phyloP scores from a whole-genome alignment of 2,329 filamentous ascomycete genomes.

The Chalaropsis thielavioides region DNA sequence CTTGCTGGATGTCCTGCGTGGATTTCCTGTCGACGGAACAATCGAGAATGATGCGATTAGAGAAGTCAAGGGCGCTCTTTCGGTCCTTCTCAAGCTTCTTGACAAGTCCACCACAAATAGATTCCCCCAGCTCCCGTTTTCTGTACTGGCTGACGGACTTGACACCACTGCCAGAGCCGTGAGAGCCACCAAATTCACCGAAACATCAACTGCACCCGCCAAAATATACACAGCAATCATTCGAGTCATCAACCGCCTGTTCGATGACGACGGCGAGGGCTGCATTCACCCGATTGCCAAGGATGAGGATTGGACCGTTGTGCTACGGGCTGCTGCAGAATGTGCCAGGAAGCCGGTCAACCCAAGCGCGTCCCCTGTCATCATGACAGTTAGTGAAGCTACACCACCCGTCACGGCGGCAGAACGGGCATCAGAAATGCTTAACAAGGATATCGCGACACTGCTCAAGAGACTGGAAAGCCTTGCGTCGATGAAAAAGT shows the following conservation, averaged over 20 bases:
- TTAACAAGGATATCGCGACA: conserved; percentile 30
- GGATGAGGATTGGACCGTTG: conserved; percentile 51
- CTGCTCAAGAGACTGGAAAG: conserved; percentile 37
- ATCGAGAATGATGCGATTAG: conserved; percentile 38
- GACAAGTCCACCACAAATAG: conserved; percentile 38
- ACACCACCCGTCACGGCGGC: background rate
- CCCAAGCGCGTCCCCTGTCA: background rate
- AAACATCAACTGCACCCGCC: conserved; percentile 23
- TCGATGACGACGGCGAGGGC: conserved; percentile 40
- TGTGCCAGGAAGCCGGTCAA: conserved; percentile 28
- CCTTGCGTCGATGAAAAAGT: conserved; percentile 31
- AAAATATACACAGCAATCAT: conserved; percentile 35
- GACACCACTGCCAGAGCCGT: conserved; percentile 23
- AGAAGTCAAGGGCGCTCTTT: conserved; percentile 47
- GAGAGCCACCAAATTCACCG: conserved; percentile 11
- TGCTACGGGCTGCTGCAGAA: conserved; percentile 44
- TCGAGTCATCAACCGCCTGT: conserved; percentile 36
- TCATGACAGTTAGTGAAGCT: background rate
- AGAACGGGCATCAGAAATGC: conserved; percentile 25
- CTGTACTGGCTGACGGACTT: conserved; percentile 43
- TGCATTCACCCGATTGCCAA: conserved; percentile 41
- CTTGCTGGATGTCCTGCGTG: conserved; percentile 46
- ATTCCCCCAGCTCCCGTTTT: conserved; percentile 45
- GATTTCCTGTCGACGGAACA: conserved; percentile 31
- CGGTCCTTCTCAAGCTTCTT: conserved; percentile 50